Evolutionary conservation across 495 filamentous ascomycete genomes (phyloP).

Genomic region (Penicillium ochrochloron): DNA sequence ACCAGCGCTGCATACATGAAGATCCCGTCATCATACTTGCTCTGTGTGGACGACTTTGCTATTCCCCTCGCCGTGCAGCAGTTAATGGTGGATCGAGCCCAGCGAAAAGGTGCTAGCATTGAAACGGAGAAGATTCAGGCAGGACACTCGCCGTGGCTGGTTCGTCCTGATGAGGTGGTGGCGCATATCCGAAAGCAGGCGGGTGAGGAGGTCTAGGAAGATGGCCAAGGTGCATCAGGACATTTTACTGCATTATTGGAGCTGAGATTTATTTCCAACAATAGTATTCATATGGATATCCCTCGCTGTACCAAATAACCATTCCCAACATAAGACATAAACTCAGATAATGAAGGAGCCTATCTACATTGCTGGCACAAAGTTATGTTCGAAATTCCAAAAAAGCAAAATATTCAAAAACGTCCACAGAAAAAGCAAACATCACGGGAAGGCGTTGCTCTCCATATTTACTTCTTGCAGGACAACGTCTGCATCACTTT

Average conservation of each 20-base stretch:
- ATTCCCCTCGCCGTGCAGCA: conserved; percentile 46
- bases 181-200: conserved; percentile 29
- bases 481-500: conserved; percentile 22
- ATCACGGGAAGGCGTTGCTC: neutral
- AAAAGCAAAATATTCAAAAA: neutral
- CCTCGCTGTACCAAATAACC: neutral
- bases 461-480: conserved; percentile 10
- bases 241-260: neutral
- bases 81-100: conserved; percentile 42
- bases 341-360: neutral
- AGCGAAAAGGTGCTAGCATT: conserved; percentile 33
- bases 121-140: conserved; percentile 38
- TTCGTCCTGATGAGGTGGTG: conserved; percentile 28
- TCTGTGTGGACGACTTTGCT: conserved; percentile 43
- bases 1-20: conserved; percentile 35
- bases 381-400: neutral
- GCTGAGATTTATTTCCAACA: neutral
- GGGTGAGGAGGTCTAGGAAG: conserved; percentile 11
- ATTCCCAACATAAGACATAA: neutral
- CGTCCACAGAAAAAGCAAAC: neutral
- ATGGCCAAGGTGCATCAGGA: neutral
- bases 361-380: conserved; percentile 8
- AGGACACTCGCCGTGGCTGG: conserved; percentile 42
- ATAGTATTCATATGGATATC: conserved; percentile 6
- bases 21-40: conserved; percentile 38